These are phyloP conservation scores for Rhytidiadelphus loreus DNA, from an alignment of 225 moss, liverwort and hornwort species.

Conservation along the genomic window DNA sequence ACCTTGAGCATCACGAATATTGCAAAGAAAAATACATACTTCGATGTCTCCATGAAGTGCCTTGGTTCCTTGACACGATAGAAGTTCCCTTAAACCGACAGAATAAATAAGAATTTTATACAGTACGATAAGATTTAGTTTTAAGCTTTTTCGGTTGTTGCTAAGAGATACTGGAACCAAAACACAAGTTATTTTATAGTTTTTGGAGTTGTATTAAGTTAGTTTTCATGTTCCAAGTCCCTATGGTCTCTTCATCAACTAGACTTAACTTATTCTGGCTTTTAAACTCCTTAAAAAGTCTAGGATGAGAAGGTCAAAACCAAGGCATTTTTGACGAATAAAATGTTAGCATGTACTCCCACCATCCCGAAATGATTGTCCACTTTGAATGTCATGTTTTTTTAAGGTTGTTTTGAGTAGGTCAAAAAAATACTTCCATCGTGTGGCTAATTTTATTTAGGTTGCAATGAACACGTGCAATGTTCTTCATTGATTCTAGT, in stretches of 20 bases:
- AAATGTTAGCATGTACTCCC: not conserved
- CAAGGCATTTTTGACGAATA: not conserved
- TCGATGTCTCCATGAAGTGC: not conserved
- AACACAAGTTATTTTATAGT: not conserved
- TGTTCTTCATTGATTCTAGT: too few species aligned
- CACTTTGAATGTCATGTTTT: too few species aligned
- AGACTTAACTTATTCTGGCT: not conserved
- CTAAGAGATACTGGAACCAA: not conserved
- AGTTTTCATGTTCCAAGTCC: not conserved
- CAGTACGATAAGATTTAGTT: not conserved
- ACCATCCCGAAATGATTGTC: too few species aligned
- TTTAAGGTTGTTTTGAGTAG: too few species aligned
- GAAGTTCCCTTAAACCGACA: not conserved
- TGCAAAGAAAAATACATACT: not conserved
- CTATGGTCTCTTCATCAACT: not conserved
- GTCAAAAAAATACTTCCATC: too few species aligned
- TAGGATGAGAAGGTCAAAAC: not conserved
- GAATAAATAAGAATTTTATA: not conserved
- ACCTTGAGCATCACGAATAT: not conserved
- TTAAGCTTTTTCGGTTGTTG: not conserved
- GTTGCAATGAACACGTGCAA: too few species aligned
- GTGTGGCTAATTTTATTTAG: too few species aligned
- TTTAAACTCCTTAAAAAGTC: not conserved
- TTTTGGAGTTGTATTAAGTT: not conserved
- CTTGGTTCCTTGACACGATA: not conserved